Conservation (phyloP, 495 filamentous ascomycete genomes). For the Hyaloscypha hepaticicola region DNA sequence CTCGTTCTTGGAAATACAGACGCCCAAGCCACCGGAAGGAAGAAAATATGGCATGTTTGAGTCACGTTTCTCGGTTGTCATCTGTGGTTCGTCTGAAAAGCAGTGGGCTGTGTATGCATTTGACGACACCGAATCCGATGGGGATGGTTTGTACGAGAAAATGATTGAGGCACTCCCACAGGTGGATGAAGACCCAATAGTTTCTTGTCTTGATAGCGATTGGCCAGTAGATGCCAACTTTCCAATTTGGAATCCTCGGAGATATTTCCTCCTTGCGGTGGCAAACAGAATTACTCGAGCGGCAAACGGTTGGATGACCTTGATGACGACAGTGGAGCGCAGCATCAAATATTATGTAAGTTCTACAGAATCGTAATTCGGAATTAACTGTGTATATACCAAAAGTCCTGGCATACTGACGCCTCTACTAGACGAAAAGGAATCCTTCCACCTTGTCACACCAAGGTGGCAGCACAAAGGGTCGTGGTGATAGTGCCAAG, state of each 20-base stretch:
- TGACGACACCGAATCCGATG: not conserved
- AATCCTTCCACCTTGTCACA: conserved; percentile 6
- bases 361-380: not conserved
- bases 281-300: not conserved
- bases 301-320: not conserved
- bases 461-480: not conserved
- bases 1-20: not conserved
- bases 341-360: not conserved
- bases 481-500: not conserved
- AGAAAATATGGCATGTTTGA: not conserved
- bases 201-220: not conserved
- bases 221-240: conserved; percentile 2
- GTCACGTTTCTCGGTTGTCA: conserved; percentile 1
- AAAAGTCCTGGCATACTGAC: conserved; percentile 3
- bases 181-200: conserved; percentile 8
- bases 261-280: not conserved
- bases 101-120: conserved; percentile 13
- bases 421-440: conserved; percentile 1
- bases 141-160: not conserved
- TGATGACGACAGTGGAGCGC: not conserved
- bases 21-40: not conserved
- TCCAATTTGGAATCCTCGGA: conserved; percentile 1
- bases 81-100: not conserved
- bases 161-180: not conserved
- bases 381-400: not conserved